phyloP scores from a whole-genome alignment of 2,329 filamentous ascomycete species.

The Fusarium newnesense region DNA sequence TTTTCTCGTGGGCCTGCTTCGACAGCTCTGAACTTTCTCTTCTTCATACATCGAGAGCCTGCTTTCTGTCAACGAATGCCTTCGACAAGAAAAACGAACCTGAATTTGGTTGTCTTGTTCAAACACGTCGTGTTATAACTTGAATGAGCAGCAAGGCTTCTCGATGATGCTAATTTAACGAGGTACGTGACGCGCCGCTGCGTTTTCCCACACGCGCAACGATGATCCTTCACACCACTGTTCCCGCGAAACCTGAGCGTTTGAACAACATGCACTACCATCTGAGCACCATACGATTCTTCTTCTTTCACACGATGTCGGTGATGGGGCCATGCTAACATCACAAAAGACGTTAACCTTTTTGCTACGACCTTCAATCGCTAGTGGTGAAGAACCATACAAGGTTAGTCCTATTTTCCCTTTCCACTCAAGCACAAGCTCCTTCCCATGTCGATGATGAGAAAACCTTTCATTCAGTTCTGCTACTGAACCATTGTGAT shows the following conservation, averaged over 20 bases:
- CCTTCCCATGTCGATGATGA: conserved; percentile 66
- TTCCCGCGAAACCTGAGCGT: conserved; percentile 72
- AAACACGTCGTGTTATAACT: background rate
- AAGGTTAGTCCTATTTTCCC: conserved; percentile 22
- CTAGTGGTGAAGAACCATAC: background rate
- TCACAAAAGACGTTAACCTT: background rate
- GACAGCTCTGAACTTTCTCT: conserved; percentile 17
- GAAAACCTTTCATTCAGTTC: conserved; percentile 73
- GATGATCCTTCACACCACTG: conserved; percentile 68
- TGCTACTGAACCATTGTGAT: conserved; percentile 78
- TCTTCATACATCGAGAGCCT: conserved; percentile 25
- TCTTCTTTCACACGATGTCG: background rate
- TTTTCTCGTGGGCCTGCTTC: conserved; percentile 27
- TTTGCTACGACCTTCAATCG: conserved; percentile 1
- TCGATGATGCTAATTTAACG: background rate
- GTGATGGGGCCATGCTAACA: background rate
- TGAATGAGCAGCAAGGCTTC: background rate
- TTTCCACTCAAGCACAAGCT: background rate
- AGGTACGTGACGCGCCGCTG: conserved; percentile 39
- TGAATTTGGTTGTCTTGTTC: background rate
- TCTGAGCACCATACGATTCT: conserved; percentile 60
- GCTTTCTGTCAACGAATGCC: background rate
- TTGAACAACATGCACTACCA: conserved; percentile 80
- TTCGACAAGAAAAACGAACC: background rate
- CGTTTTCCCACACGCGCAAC: conserved; percentile 45